These are phyloP conservation scores for Penicillium parvum DNA, from an alignment of 495 filamentous ascomycete species.

Conservation along the genomic window DNA sequence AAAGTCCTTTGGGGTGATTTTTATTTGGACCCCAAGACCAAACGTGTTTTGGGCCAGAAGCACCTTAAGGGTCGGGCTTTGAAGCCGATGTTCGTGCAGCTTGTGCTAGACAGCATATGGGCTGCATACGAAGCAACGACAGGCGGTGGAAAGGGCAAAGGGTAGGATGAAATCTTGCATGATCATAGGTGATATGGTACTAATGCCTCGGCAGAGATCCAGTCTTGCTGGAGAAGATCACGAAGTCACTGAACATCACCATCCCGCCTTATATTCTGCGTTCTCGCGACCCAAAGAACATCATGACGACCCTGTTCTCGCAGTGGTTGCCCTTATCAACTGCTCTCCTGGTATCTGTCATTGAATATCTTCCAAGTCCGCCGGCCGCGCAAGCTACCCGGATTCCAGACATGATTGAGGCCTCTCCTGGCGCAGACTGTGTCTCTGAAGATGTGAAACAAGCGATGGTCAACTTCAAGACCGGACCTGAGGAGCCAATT, in stretches of 20 bases:
- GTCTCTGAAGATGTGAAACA: constrained; percentile 64
- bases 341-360: constrained; percentile 84
- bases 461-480: constrained; percentile 79
- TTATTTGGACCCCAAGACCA: constrained; percentile 96
- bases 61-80: constrained; percentile 86
- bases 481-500: constrained; percentile 62
- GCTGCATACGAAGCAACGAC: constrained; percentile 91
- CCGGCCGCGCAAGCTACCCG: constrained; percentile 76
- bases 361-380: constrained; percentile 89
- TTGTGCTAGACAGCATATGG: constrained; percentile 96
- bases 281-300: constrained; percentile 74
- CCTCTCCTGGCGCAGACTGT: constrained; percentile 71
- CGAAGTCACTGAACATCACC: constrained; percentile 79
- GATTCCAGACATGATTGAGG: constrained; percentile 70
- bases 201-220: constrained; percentile 58
- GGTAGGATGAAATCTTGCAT: constrained; percentile 44
- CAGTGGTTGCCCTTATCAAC: constrained; percentile 93
- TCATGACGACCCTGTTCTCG: constrained; percentile 81
- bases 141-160: constrained; percentile 75
- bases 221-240: constrained; percentile 84
- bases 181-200: constrained; percentile 10
- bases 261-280: constrained; percentile 80
- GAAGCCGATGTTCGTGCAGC: constrained; percentile 97
- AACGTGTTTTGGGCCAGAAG: constrained; percentile 82
- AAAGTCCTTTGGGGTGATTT: constrained; percentile 97